Evolutionary conservation across 2,329 filamentous ascomycete genomes (phyloP).

Genomic region (Diaporthe velutina): DNA sequence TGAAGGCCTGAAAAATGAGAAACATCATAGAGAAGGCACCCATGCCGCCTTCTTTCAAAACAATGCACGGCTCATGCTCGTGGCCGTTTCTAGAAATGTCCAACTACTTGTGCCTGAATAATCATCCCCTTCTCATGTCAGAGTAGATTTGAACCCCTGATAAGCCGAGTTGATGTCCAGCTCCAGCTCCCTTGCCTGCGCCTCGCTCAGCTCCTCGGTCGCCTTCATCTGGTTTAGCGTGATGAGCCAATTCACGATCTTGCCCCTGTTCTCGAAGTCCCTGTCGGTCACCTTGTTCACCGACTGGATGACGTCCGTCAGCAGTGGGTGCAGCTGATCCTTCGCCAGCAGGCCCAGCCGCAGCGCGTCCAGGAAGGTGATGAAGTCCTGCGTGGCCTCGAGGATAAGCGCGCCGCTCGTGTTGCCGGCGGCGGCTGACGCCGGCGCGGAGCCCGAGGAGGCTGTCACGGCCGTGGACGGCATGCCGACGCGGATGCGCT

Average conservation of each 20-base stretch:
- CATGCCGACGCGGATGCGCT: conserved; percentile 91
- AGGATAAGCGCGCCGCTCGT: conserved; percentile 79
- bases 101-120: not conserved
- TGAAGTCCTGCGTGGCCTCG: conserved; percentile 97
- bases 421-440: conserved; percentile 57
- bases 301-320: conserved; percentile 96
- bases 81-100: not conserved
- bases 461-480: conserved; percentile 82
- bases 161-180: conserved; percentile 96
- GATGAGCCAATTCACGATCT: conserved; percentile 99
- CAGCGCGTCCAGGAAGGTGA: conserved; percentile 95
- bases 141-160: conserved; percentile 88
- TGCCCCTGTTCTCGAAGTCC: conserved; percentile 94
- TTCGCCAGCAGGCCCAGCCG: conserved; percentile 94
- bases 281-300: conserved; percentile 97
- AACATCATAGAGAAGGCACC: not conserved
- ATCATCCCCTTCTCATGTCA: conserved; percentile 62
- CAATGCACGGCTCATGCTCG: not conserved
- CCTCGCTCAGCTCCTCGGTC: conserved; percentile 88
- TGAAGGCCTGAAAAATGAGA: not conserved
- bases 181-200: conserved; percentile 89
- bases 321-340: conserved; percentile 93
- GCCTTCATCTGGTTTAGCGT: conserved; percentile 98
- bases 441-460: conserved; percentile 58
- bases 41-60: too few relatives aligned